Evolutionary conservation across 164 flowering plant genomes (phyloP).

Genomic region (Cinnamomum chago): DNA sequence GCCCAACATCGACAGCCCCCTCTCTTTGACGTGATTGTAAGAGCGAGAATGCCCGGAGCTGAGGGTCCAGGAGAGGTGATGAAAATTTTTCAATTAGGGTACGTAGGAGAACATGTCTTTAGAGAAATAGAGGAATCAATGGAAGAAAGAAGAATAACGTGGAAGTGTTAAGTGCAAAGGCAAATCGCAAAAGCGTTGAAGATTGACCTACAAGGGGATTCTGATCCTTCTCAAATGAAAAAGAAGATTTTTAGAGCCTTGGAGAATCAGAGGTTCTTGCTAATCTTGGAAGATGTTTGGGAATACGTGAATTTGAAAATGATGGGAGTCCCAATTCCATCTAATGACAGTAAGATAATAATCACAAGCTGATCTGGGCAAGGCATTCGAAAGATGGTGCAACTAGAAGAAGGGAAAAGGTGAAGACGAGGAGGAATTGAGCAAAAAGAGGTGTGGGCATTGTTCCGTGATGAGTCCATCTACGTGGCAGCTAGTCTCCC

Average conservation of each 20-base stretch:
- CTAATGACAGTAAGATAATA: not conserved
- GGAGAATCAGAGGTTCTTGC: not conserved
- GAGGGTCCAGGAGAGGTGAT: not conserved
- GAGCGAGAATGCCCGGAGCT: not conserved
- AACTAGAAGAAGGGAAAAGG: not conserved
- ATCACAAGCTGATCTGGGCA: not conserved
- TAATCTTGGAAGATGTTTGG: not conserved
- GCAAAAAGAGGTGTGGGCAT: not conserved
- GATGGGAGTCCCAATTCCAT: not conserved
- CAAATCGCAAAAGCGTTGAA: not conserved
- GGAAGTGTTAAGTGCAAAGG: not conserved
- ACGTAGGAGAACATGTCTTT: too few species aligned
- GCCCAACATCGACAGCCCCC: too few species aligned
- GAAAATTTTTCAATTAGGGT: too few species aligned
- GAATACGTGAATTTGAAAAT: not conserved
- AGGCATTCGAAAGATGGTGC: not conserved
- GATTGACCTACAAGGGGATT: not conserved
- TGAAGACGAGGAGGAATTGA: not conserved
- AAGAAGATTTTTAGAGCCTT: not conserved
- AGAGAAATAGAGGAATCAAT: too few species aligned
- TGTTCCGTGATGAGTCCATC: not conserved
- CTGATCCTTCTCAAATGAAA: too few species aligned
- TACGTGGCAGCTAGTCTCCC: not conserved
- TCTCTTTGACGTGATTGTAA: not conserved
- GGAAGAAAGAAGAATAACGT: not conserved